Evolutionary conservation across 495 filamentous ascomycete species (phyloP).

Genomic region (Acidiella bohemica): DNA sequence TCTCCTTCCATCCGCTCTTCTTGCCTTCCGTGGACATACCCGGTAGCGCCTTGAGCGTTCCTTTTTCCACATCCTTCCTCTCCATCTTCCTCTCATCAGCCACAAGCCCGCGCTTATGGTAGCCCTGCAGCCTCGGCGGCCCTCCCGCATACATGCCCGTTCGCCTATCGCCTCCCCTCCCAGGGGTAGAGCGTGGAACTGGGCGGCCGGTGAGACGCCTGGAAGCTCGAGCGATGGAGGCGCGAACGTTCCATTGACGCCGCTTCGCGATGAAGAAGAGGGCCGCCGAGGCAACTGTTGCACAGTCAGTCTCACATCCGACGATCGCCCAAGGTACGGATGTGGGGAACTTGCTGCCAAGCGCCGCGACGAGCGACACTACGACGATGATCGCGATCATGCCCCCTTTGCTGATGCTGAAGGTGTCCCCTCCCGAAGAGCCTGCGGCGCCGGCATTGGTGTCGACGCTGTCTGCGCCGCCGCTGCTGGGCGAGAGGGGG

Average conservation of each 20-base stretch:
- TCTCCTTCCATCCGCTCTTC: slow-evolving; percentile 1
- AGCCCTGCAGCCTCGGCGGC: neutral
- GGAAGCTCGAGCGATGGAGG: slow-evolving; percentile 33
- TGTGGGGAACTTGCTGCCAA: slow-evolving; percentile 33
- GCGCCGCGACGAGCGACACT: slow-evolving; percentile 41
- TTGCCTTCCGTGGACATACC: neutral
- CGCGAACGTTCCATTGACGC: slow-evolving; percentile 40
- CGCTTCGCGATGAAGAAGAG: slow-evolving; percentile 42
- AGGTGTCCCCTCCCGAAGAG: slow-evolving; percentile 31
- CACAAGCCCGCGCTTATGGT: neutral
- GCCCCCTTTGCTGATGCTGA: slow-evolving; percentile 43
- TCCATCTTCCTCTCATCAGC: slow-evolving; percentile 7
- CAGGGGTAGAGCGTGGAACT: neutral
- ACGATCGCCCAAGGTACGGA: neutral
- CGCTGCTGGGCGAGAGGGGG: no score
- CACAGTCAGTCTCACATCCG: slow-evolving; percentile 1
- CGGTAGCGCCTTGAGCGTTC: neutral
- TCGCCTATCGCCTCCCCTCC: neutral
- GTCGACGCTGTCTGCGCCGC: slow-evolving; percentile 7
- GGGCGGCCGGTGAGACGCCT: slow-evolving; percentile 25
- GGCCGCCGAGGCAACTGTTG: slow-evolving; percentile 31
- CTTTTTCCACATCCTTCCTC: neutral
- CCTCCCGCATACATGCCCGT: no score
- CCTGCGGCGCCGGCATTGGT: slow-evolving; percentile 43
- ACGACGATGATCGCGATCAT: slow-evolving; percentile 51